These are phyloP conservation scores for Aspergillus sergii DNA, from an alignment of 2,329 filamentous ascomycete genomes.

Conservation along the genomic window DNA sequence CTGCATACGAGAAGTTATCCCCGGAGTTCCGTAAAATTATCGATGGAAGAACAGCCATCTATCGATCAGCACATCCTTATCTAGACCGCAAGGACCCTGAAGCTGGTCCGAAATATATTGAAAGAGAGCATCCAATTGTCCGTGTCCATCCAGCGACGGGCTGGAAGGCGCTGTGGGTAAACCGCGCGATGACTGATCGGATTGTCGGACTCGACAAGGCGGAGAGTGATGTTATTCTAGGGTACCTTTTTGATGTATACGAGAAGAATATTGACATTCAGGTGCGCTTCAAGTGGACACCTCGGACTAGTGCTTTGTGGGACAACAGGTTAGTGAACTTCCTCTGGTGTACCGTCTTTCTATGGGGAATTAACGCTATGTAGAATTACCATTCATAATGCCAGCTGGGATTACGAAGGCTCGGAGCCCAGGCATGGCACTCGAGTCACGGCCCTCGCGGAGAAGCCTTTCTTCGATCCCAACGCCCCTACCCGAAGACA, in stretches of 20 bases:
- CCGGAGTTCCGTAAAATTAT: constrained; percentile 71
- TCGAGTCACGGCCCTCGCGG: constrained; percentile 69
- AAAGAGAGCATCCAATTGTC: constrained; percentile 69
- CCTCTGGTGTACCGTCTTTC: too few relatives aligned
- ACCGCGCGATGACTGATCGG: constrained; percentile 67
- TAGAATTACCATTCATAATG: constrained; percentile 73
- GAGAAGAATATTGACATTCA: constrained; percentile 73
- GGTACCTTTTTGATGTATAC: constrained; percentile 69
- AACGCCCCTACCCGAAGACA: constrained; percentile 67
- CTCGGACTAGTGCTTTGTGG: constrained; percentile 68
- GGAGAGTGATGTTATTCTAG: constrained; percentile 69
- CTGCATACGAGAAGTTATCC: constrained; percentile 72
- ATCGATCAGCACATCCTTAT: constrained; percentile 67
- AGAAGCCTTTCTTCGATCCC: constrained; percentile 69
- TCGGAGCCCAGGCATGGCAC: constrained; percentile 70
- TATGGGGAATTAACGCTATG: not conserved
- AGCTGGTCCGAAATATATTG: constrained; percentile 66
- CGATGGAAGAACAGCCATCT: constrained; percentile 67
- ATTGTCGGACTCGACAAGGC: constrained; percentile 71
- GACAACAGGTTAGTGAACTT: constrained; percentile 61
- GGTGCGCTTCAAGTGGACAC: constrained; percentile 71
- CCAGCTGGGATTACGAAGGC: constrained; percentile 73
- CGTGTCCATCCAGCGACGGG: constrained; percentile 72
- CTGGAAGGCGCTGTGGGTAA: constrained; percentile 75
- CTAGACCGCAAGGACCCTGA: constrained; percentile 65